Evolutionary conservation across 345 rosid species (phyloP).

Genomic region (Gossypium herbaceum): DNA sequence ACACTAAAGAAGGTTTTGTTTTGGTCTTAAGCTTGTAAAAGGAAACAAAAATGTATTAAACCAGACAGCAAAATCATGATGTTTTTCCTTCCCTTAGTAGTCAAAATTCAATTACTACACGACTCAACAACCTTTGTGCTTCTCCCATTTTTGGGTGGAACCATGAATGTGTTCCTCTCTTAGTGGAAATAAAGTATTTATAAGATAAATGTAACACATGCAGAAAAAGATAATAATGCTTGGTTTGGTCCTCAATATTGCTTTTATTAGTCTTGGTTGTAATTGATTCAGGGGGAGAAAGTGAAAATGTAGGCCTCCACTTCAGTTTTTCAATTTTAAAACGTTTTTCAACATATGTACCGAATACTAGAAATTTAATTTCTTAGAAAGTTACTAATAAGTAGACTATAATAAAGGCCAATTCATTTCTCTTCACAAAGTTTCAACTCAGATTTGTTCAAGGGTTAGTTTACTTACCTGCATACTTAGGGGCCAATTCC

Average conservation of each 20-base stretch:
- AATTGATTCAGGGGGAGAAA: not conserved
- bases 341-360: not conserved
- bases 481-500: no score
- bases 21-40: not conserved
- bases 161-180: not conserved
- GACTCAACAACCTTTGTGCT: constrained; percentile 2
- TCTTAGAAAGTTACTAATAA: no score
- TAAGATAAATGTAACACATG: not conserved
- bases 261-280: not conserved
- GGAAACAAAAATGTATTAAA: not conserved
- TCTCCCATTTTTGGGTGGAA: not conserved
- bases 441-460: no score
- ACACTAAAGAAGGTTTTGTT: not conserved
- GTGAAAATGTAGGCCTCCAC: not conserved
- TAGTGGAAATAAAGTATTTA: not conserved
- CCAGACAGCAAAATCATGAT: not conserved
- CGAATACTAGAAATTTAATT: no score
- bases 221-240: not conserved
- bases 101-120: not conserved
- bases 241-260: not conserved
- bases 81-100: not conserved
- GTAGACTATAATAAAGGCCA: no score
- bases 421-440: no score
- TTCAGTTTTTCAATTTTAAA: not conserved
- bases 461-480: no score